Evolutionary conservation across 768 basidiomycete species (phyloP), one percentile per base, ranked within the genome.

Genomic region (button mushroom (Agaricus bisporus)): DNA sequence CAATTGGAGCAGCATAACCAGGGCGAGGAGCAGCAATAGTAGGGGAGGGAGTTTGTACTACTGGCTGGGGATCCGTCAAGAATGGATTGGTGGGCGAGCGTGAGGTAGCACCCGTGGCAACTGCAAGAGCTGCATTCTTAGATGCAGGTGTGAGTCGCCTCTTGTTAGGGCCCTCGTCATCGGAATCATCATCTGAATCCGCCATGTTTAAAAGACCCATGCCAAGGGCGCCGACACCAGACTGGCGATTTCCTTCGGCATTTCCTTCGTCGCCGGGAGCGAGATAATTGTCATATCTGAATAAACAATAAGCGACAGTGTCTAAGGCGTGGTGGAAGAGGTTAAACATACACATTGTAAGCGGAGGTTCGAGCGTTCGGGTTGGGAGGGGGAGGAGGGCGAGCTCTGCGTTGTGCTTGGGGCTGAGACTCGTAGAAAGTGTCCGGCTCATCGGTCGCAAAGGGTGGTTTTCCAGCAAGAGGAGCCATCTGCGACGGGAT

Each of bases 1-100:
- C 72, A 26, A 88, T 78, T 32, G 84, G 83, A 2, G 85, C 80
- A 28, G 85, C 79, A 59, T 90, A 90, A 5, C 88, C 87, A 3
- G 88, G 87, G 36, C 77, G 77, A 22, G 87, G 88, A 2, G 86
- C 82, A 3, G 81, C 85, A 57, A 89, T 80, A 8, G 76, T 73
- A 47, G 67, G 70, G 64, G 49, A 64, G n/a, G n/a, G n/a, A n/a
- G n/a, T n/a, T 43, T 49, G 46, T 20, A 51, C 43, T 20, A 51
- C 43, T 45, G 22, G 52, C 7, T 41, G 55, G 45, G 46, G 45
- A 43, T 56, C 28, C 42, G 49, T 26, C 12, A 38, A 53, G 22
- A 54, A 47, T 48, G 47, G 51, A 43, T 26, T 29, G 17, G 61
- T 58, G 22, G 41, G 49, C 17, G 43, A 42, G 20, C 41, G 53